These are phyloP conservation scores for Calonectria hawksworthii DNA, from an alignment of 2,329 filamentous ascomycete species.

Conservation along the genomic window DNA sequence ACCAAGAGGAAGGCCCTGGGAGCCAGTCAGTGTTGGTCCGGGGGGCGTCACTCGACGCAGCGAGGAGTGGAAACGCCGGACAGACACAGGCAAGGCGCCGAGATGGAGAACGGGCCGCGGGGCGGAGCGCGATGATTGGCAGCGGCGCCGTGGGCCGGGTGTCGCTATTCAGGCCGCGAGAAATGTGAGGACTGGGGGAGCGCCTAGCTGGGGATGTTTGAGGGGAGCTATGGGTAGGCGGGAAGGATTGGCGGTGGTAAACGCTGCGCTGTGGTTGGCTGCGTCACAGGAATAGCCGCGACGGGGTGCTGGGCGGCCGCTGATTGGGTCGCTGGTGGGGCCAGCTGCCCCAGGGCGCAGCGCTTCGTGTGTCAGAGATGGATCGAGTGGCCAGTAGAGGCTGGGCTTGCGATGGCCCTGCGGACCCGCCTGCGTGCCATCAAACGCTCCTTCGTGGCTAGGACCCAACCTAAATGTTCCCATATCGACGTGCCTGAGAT, in stretches of 20 bases:
- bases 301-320: conserved; percentile 18
- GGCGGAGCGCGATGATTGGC: conserved; percentile 25
- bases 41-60: conserved; percentile 36
- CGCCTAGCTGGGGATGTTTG: conserved; percentile 18
- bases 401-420: neutral
- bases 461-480: conserved; percentile 6
- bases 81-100: conserved; percentile 14
- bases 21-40: conserved; percentile 37
- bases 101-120: conserved; percentile 6
- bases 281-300: conserved; percentile 46
- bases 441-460: conserved; percentile 7
- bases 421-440: neutral
- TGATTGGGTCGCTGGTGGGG: conserved; percentile 37
- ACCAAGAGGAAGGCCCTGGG: conserved; percentile 23
- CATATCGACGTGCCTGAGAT: neutral
- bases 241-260: conserved; percentile 22
- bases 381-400: neutral
- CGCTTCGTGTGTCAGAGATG: conserved; percentile 15
- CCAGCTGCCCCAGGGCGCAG: conserved; percentile 3
- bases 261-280: conserved; percentile 35
- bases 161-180: conserved; percentile 24
- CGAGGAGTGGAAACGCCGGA: conserved; percentile 21
- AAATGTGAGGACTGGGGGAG: conserved; percentile 5
- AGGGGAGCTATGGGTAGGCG: conserved; percentile 17
- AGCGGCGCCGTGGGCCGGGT: conserved; percentile 27